Evolutionary conservation across 2,329 filamentous ascomycete species (phyloP), one percentile per base, ranked within the genome.

Genomic region (Diaporthe vexans): DNA sequence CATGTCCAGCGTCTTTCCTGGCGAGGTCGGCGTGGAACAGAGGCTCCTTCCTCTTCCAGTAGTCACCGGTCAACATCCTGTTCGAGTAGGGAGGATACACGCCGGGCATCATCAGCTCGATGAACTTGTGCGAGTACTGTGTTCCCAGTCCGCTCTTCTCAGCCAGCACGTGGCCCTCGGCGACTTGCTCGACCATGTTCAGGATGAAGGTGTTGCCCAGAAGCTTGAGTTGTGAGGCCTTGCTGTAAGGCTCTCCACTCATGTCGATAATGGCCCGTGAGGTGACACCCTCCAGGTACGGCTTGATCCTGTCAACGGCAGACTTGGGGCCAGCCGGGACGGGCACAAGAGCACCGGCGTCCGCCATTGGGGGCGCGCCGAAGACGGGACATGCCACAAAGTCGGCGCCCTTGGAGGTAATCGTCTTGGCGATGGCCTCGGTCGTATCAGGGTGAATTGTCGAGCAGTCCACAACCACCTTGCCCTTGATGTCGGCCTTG

Each of bases 131-230:
- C 75, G 97, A 83, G 51, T 91, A 90, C 1, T 92, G 90, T 0
- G 88, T 88, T 3, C 94, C 94, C 3, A 98, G 85, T 0, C 95
- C 95, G 0, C 90, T 88, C 83, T 95, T 96, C 83, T 98, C 95
- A 7, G 94, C 94, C 8, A 95, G 84, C 0, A 93, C 91, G 80
- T 96, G 90, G 8, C 92, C 93, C 84, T 97, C 94, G 1, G 94
- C 91, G 5, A 98, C 85, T 69, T 94, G 89, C 80, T 95, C 93
- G 33, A 95, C 90, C 89, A 95, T 95, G 84, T 94, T 94, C 54
- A 97, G 82, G 78, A 98, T 89, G 81, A 98, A 95, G 0, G 93
- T 94, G 83, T 98, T 98, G 73, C 95, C 95, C 13, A 97, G 88
- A 26, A 98, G 87, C 84, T 98, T 97, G 63, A 97, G 86, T 59